Evolutionary conservation across 1,284 basidiomycete genomes (phyloP).

Genomic region (Exobasidium cylindrosporum): DNA sequence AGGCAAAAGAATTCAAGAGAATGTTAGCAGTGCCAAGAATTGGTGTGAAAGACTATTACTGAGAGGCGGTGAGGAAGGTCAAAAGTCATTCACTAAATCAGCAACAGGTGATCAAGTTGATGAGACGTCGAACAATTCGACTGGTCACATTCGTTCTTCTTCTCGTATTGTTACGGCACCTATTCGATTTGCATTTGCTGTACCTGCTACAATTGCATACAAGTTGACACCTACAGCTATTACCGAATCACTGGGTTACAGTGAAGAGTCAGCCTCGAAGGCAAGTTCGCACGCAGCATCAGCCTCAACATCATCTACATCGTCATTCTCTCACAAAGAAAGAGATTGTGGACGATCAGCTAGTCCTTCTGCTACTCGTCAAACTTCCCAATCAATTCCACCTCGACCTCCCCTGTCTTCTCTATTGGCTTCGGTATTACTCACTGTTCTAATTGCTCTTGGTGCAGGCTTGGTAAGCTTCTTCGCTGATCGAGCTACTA

Average conservation of each 20-base stretch:
- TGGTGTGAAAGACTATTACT: conserved; percentile 22
- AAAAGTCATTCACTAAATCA: not conserved
- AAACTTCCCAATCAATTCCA: conserved; percentile 24
- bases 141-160: not conserved
- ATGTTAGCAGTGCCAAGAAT: conserved; percentile 18
- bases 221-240: not conserved
- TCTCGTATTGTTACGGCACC: not conserved
- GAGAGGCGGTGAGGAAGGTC: not conserved
- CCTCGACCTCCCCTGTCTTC: conserved; percentile 42
- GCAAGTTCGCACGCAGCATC: not conserved
- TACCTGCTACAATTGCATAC: conserved; percentile 2
- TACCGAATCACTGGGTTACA: not conserved
- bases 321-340: not conserved
- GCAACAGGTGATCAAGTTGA: not conserved
- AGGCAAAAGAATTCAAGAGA: conserved; percentile 13
- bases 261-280: not conserved
- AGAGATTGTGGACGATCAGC: not conserved
- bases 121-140: no score
- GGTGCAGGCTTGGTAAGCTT: conserved; percentile 36
- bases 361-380: not conserved
- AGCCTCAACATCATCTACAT: not conserved
- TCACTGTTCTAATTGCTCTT: conserved; percentile 39
- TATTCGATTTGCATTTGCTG: not conserved
- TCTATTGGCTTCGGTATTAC: conserved; percentile 38
- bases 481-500: conserved; percentile 20